phyloP scores from a whole-genome alignment of 1,139 yeast species.

The Keqinozyma sinolaborantium region DNA sequence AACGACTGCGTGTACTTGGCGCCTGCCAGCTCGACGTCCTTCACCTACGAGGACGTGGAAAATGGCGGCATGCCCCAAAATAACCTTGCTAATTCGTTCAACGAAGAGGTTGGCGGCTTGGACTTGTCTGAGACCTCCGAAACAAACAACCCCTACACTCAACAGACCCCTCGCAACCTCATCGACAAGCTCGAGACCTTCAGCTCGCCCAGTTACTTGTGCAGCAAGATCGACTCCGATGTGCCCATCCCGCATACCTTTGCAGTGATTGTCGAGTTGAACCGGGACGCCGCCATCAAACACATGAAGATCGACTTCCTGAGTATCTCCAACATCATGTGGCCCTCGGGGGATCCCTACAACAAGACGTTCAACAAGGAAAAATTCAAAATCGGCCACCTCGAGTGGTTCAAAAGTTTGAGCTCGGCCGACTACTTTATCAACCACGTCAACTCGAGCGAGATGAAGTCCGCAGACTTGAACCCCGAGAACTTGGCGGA shows the following conservation, averaged over 20 bases:
- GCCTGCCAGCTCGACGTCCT: constrained; percentile 40
- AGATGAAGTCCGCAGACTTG: constrained; percentile 23
- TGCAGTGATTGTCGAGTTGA: constrained; percentile 40
- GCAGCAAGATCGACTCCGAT: constrained; percentile 38
- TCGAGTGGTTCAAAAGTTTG: constrained; percentile 44
- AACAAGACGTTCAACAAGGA: constrained; percentile 40
- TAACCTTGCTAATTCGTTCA: constrained; percentile 3
- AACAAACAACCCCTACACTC: constrained; percentile 4
- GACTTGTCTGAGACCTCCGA: neutral
- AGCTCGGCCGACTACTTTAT: constrained; percentile 48
- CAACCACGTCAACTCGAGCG: constrained; percentile 33
- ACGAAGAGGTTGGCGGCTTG: constrained; percentile 3
- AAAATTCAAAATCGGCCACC: constrained; percentile 44
- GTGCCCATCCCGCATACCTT: constrained; percentile 46
- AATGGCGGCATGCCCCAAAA: constrained; percentile 22
- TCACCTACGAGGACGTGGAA: constrained; percentile 45
- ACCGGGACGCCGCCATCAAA: constrained; percentile 28
- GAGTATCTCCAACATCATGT: constrained; percentile 35
- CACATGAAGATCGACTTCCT: constrained; percentile 31
- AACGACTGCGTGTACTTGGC: constrained; percentile 41
- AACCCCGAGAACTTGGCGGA: constrained; percentile 33
- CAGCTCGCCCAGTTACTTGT: constrained; percentile 37
- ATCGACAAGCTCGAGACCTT: constrained; percentile 17
- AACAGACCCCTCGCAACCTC: constrained; percentile 12
- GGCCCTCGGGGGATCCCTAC: constrained; percentile 59